Evolutionary conservation across 164 flowering plant genomes (phyloP).

Genomic region (Echeveria elegans): DNA sequence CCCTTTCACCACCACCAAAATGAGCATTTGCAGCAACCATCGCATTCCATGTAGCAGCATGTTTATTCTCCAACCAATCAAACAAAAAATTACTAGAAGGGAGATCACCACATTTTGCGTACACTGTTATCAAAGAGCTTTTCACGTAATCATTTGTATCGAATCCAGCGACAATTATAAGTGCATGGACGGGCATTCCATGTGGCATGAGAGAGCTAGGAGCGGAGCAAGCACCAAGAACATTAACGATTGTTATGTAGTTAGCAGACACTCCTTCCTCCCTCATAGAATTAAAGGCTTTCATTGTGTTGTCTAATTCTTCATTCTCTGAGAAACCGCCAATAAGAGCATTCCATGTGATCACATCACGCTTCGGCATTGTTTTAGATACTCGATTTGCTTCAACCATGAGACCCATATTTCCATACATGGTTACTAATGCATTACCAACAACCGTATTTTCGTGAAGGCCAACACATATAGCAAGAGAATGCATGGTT

Average conservation of each 20-base stretch:
- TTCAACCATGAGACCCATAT: conserved; percentile 37
- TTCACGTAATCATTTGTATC: conserved; percentile 50
- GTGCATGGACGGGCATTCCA: conserved; percentile 67
- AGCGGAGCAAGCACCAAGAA: conserved; percentile 48
- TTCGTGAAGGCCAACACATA: conserved; percentile 37
- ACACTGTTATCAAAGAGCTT: conserved; percentile 75
- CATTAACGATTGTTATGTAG: conserved; percentile 55
- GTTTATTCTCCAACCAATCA: conserved; percentile 25
- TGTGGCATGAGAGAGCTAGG: conserved; percentile 28
- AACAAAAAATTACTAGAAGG: conserved; percentile 44
- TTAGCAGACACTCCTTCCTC: conserved; percentile 23
- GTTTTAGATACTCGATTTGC: conserved; percentile 35
- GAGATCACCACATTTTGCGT: conserved; percentile 69
- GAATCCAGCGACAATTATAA: conserved; percentile 36
- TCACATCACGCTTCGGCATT: conserved; percentile 41
- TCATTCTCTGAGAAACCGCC: conserved; percentile 60
- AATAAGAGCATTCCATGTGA: conserved; percentile 76
- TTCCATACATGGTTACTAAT: conserved; percentile 65
- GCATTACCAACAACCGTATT: conserved; percentile 67
- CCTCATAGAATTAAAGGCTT: conserved; percentile 48
- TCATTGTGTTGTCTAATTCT: conserved; percentile 37
- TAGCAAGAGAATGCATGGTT: conserved; percentile 44
- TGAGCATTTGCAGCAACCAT: conserved; percentile 69
- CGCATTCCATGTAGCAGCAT: conserved; percentile 55
- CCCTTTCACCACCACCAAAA: conserved; percentile 57